A percentile compares a stretch with the other conserved stretches of the same genome.
Evolutionary conservation across 106 monocot species (phyloP).

Genomic region (Cymbidium sinense): DNA sequence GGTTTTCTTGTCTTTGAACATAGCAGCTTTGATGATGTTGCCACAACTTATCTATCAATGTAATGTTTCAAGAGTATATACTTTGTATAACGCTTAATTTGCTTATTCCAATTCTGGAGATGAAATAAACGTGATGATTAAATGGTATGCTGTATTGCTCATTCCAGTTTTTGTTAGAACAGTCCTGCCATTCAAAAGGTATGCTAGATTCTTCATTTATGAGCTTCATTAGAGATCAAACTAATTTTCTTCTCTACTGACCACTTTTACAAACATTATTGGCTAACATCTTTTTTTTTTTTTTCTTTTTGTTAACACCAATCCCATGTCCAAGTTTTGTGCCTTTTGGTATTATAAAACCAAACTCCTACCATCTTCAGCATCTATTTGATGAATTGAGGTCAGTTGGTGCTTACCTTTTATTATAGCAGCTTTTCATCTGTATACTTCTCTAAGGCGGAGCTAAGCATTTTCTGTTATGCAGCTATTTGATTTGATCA

Average conservation of each 20-base stretch:
- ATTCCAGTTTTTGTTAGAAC: constrained; percentile 2
- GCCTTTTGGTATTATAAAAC: background rate
- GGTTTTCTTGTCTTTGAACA: background rate
- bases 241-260: background rate
- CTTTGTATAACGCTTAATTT: constrained; percentile 4
- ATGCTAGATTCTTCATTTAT: background rate
- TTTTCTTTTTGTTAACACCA: background rate
- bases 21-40: background rate
- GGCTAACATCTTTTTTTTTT: background rate
- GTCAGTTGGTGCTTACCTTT: background rate
- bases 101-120: constrained; percentile 1
- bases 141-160: background rate
- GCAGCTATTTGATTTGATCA: background rate
- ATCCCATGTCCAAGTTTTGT: background rate
- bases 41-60: background rate
- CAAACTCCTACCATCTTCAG: background rate
- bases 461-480: background rate
- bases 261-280: background rate
- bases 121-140: background rate
- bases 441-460: background rate
- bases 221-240: background rate
- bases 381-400: background rate
- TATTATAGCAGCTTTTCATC: background rate
- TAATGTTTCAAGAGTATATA: background rate
- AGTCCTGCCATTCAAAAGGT: background rate